Evolutionary conservation across 371 early-diverging fungal species (phyloP), one percentile per base, ranked within the genome.

Genomic region (Mucor piriformis): DNA sequence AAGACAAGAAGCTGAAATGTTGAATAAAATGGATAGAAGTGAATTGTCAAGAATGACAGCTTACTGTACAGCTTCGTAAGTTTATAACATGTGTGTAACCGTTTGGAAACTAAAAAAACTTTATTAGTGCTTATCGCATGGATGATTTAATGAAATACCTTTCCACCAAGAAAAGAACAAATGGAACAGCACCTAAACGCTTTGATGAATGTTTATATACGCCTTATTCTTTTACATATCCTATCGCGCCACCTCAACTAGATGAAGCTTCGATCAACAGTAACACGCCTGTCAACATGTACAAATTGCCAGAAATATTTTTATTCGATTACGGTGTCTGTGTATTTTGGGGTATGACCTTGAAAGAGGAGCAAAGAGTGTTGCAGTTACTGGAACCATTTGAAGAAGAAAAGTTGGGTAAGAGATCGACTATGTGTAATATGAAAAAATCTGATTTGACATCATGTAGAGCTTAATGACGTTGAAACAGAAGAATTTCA

Each of bases 321-420:
- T 73, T 91, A 47, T 97, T 96, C 67, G 96, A 96, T 66, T 96
- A 96, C 62, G 96, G 98, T 33, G 96, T 95, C 2, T 87, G 93
- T 8, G 97, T 97, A 1, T 87, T 95, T 64, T 98, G 99, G 99
- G 95, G 95, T 18, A 87, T 98, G 81, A 85, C 89, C 3, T 83
- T 90, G 50, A 74, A 77, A 35, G 95, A 97, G 62, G 99, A 97
- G 66, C 72, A 79, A 24, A 75, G 77, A 62, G 77, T 96, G 54
- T 63, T 97, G 57, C 74, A 76, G 6, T 85, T 89, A 50, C 58
- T 94, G 3, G 73, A 74, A 16, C 77, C 85, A 23, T 82, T 88
- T 74, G 91, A 89, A 66, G 87, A 85, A 44, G 89, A 89, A 57
- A 82, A 82, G 44, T 66, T 91, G n/a, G 83, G 86, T 87, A 35